Conservation (phyloP, 2,329 filamentous ascomycete species). For the Penicillium aurantiogriseum region DNA sequence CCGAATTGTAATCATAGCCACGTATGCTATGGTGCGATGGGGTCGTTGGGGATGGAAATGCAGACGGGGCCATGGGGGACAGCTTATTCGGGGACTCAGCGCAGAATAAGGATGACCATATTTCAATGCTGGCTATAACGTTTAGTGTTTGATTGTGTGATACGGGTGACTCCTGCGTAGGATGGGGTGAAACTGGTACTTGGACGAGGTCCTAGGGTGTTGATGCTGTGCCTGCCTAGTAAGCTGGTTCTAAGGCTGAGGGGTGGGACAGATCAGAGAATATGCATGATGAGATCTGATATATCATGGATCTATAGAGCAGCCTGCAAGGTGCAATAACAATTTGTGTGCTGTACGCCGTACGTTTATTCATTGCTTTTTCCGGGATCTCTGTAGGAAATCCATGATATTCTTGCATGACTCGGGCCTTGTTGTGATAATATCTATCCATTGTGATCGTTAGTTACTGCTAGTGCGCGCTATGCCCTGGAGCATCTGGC, state of each 20-base stretch:
- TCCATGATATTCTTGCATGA: not conserved
- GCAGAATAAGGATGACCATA: not conserved
- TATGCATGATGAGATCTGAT: conserved; percentile 16
- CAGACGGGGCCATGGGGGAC: not conserved
- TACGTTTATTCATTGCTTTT: not conserved
- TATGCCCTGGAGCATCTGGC: not conserved
- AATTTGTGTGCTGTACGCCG: not conserved
- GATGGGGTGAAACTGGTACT: not conserved
- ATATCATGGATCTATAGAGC: conserved; percentile 5
- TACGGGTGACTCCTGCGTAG: not conserved
- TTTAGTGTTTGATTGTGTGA: not conserved
- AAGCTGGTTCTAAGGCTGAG: conserved; percentile 6
- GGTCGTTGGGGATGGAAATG: not conserved
- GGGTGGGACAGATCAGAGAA: not conserved
- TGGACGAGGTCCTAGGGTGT: not conserved
- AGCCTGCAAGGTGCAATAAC: not conserved
- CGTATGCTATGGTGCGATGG: not conserved
- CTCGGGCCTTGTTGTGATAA: not conserved
- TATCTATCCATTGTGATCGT: conserved; percentile 3
- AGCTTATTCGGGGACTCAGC: not conserved
- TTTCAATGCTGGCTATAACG: not conserved
- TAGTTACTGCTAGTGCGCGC: conserved; percentile 4
- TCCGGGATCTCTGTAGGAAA: not conserved
- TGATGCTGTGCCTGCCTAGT: not conserved
- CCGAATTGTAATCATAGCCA: not conserved